These are phyloP conservation scores for Penicillium sp. DNA, from an alignment of 2,329 filamentous ascomycete species.

Conservation along the genomic window DNA sequence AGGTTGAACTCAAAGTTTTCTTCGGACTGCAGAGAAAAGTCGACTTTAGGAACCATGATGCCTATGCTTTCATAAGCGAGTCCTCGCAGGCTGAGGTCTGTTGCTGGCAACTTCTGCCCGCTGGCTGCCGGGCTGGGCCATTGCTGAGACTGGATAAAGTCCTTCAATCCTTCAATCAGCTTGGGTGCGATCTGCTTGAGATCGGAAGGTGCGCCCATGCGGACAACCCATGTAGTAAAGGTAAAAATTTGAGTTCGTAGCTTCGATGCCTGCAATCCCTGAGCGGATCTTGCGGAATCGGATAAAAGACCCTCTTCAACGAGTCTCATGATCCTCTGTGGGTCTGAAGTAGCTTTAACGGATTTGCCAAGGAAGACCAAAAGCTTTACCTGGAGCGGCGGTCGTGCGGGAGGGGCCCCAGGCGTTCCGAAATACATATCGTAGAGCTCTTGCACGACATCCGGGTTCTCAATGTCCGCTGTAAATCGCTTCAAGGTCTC, in stretches of 20 bases:
- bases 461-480: slow-evolving; percentile 66
- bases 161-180: slow-evolving; percentile 67
- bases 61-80: slow-evolving; percentile 91
- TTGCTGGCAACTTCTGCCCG: slow-evolving; percentile 57
- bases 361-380: slow-evolving; percentile 77
- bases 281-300: slow-evolving; percentile 44
- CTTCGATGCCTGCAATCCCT: slow-evolving; percentile 73
- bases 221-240: slow-evolving; percentile 84
- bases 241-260: slow-evolving; percentile 80
- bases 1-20: slow-evolving; percentile 52
- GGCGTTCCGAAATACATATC: slow-evolving; percentile 68
- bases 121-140: slow-evolving; percentile 68
- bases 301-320: slow-evolving; percentile 66
- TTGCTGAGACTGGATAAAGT: slow-evolving; percentile 76
- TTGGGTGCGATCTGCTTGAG: slow-evolving; percentile 67
- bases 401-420: slow-evolving; percentile 54
- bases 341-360: slow-evolving; percentile 68
- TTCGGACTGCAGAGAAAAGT: slow-evolving; percentile 35
- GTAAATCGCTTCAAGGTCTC: slow-evolving; percentile 81
- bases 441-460: slow-evolving; percentile 67
- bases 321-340: slow-evolving; percentile 66
- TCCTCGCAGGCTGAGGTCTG: slow-evolving; percentile 68
- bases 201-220: slow-evolving; percentile 64
- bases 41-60: slow-evolving; percentile 62
- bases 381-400: slow-evolving; percentile 75